phyloP scores from a whole-genome alignment of 2,329 filamentous ascomycete genomes.

The Sordariomycetes sp. region DNA sequence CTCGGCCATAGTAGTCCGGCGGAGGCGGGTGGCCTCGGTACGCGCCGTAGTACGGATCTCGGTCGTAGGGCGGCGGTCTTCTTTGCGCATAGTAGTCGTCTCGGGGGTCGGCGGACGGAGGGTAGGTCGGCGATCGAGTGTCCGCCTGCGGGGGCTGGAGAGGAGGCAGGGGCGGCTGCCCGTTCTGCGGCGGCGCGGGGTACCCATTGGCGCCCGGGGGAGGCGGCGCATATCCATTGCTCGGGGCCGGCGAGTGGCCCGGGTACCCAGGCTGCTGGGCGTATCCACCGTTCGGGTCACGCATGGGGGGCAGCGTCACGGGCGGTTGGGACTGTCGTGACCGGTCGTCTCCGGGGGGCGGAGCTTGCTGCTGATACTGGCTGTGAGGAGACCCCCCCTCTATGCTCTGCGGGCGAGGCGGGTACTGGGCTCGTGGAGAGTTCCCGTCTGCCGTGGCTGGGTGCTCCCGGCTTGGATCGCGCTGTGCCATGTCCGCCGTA shows the following conservation, averaged over 20 bases:
- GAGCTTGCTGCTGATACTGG: background rate
- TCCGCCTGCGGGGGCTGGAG: conserved; percentile 15
- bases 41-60: conserved; percentile 22
- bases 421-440: conserved; percentile 1
- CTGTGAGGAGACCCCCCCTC: background rate
- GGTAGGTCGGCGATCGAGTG: conserved; percentile 1
- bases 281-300: conserved; percentile 1
- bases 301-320: conserved; percentile 3
- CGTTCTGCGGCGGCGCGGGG: background rate
- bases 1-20: conserved; percentile 17
- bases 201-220: conserved; percentile 1
- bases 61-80: conserved; percentile 21
- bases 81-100: conserved; percentile 1
- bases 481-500: conserved; percentile 1
- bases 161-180: conserved; percentile 20
- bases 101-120: background rate
- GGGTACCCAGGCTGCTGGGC: background rate
- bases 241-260: background rate
- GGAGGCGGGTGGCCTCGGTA: conserved; percentile 16
- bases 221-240: conserved; percentile 1
- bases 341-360: background rate
- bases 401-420: background rate
- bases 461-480: conserved; percentile 1
- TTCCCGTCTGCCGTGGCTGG: background rate
- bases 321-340: background rate